Conservation (phyloP, 495 filamentous ascomycete species). For the Halenospora varia region DNA sequence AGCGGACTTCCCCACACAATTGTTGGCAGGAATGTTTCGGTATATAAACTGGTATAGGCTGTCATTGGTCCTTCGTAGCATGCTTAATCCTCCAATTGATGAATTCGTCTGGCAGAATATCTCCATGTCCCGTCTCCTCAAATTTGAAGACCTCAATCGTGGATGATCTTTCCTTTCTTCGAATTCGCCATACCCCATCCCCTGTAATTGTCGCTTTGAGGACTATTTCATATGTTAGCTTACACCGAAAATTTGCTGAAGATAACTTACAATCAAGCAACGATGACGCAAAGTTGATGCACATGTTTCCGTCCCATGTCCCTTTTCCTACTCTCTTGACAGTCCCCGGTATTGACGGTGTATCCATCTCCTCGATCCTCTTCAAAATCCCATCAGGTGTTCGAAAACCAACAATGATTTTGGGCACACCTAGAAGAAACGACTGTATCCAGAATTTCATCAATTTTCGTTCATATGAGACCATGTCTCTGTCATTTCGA, state of each 20-base stretch:
- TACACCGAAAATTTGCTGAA: not conserved
- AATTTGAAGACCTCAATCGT: constrained; percentile 68
- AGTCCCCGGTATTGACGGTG: constrained; percentile 65
- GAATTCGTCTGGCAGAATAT: constrained; percentile 74
- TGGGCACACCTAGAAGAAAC: constrained; percentile 88
- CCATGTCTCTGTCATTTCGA: constrained; percentile 54
- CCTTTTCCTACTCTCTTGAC: constrained; percentile 60
- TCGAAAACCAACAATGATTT: constrained; percentile 87
- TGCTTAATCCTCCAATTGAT: constrained; percentile 65
- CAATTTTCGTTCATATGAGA: constrained; percentile 82
- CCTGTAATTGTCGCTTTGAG: constrained; percentile 59
- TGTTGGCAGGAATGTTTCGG: too few relatives aligned
- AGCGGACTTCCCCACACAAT: too few relatives aligned
- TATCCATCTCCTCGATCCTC: constrained; percentile 72
- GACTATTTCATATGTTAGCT: constrained; percentile 21
- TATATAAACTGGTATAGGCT: not conserved
- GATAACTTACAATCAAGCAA: constrained; percentile 58
- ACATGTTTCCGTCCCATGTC: constrained; percentile 84
- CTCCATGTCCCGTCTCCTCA: constrained; percentile 68
- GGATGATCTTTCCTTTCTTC: constrained; percentile 48
- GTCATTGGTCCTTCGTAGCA: constrained; percentile 4
- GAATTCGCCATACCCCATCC: constrained; percentile 80
- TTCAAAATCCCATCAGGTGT: constrained; percentile 66
- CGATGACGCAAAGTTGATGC: constrained; percentile 77
- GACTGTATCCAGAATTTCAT: constrained; percentile 96